phyloP scores from a whole-genome alignment of 345 rosid genomes.

The Heritiera fomes region DNA sequence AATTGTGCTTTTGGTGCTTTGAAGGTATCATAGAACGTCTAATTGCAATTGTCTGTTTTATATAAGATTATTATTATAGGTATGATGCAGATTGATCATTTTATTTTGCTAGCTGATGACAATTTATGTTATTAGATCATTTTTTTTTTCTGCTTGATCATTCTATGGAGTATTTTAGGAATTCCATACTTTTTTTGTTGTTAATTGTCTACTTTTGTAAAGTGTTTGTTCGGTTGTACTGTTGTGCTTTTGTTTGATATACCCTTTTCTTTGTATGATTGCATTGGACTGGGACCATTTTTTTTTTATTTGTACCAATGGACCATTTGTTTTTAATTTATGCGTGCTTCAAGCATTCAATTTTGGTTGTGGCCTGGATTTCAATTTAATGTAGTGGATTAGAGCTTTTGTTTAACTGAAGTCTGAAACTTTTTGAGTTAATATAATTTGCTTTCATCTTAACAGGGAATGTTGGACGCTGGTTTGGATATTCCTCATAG shows the following conservation, averaged over 20 bases:
- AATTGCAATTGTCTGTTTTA: not conserved
- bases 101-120: not conserved
- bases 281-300: not conserved
- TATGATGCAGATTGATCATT: not conserved
- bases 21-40: too few relatives aligned
- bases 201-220: not conserved
- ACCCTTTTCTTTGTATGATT: not conserved
- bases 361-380: not conserved
- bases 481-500: slow-evolving; percentile 92
- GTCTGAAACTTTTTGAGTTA: not conserved
- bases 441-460: slow-evolving; percentile 7
- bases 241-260: not conserved
- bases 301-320: not conserved
- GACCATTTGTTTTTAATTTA: too few relatives aligned
- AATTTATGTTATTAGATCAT: not conserved
- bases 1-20: too few relatives aligned
- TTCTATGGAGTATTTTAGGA: not conserved
- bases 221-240: not conserved
- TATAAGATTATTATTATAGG: not conserved
- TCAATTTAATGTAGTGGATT: not conserved
- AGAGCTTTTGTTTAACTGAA: not conserved
- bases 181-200: not conserved
- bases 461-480: slow-evolving; percentile 83
- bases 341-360: not conserved
- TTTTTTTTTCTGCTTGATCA: too few relatives aligned